Evolutionary conservation across 2,329 filamentous ascomycete species (phyloP).

Genomic region (Fusarium sp.): DNA sequence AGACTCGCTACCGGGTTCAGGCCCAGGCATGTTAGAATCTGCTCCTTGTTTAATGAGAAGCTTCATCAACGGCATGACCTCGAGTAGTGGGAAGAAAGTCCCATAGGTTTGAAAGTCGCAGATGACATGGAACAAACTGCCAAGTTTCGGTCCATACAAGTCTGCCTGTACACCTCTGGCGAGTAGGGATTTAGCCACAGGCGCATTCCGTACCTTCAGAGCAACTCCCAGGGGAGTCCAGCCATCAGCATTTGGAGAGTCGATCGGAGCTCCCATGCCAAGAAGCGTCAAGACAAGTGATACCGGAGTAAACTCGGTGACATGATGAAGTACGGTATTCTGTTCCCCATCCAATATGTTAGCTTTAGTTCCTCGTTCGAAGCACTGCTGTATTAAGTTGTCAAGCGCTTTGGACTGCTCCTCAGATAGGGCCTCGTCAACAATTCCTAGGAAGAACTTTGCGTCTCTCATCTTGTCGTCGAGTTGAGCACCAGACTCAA

Average conservation of each 20-base stretch:
- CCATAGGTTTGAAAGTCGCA: neutral
- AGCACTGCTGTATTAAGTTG: neutral
- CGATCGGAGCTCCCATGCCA: neutral
- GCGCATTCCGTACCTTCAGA: neutral
- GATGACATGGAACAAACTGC: neutral
- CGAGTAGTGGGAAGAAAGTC: accelerated
- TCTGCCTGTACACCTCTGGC: neutral
- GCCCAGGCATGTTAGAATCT: neutral
- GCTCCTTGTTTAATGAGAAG: neutral
- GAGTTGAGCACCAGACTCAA: neutral
- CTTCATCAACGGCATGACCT: neutral
- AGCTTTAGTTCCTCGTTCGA: neutral
- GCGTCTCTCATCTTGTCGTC: neutral
- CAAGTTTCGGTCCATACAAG: neutral
- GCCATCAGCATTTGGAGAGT: neutral
- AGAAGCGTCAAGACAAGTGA: neutral
- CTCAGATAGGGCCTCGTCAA: neutral
- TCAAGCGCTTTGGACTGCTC: neutral
- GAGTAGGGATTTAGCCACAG: neutral
- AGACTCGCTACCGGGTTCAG: neutral
- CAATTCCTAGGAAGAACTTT: neutral
- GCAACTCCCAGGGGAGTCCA: neutral
- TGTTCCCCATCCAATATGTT: neutral
- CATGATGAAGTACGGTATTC: neutral
- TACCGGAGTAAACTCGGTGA: neutral